Evolutionary conservation across 345 rosid species (phyloP), one percentile per base, ranked within the genome.

Genomic region (Odontarrhena argentea): DNA sequence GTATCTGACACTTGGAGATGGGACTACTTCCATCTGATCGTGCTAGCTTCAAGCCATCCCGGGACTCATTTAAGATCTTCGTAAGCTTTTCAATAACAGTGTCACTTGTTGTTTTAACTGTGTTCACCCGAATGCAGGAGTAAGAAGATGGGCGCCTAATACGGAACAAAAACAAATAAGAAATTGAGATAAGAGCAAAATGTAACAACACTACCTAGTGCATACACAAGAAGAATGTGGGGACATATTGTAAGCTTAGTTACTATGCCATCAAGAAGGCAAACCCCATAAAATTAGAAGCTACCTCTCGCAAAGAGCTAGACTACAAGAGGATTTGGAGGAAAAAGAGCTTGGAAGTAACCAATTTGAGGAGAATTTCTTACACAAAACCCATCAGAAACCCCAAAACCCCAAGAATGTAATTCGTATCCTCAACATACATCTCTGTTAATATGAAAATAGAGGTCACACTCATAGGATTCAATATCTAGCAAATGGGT

Each of bases 111-210:
- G 93, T 67, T 76, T 80, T 87, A 18, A 91, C 81, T 8, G 85
- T 83, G 68, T 94, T 94, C 63, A 91, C 95, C 1, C 97, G 89
- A 47, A 94, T 79, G 70, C 97, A 94, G 10, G 97, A 88, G 77
- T 88, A 91, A 49, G 89, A 62, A 3, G 99, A 87, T 0, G 99
- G 97, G 2, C 78, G 83, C 87, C 99, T 91, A 74, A 69, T 26
- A 46, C 34, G 30, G 4, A 68, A 54, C 49, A 11, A 30, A 37
- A 52, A 56, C 28, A 35, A 64, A 28, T 14, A 52, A 12, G 8
- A 42, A 9, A 3, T 9, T 18, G 15, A 35, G 8, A 61, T 30
- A 22, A 24, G 45, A 41, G n/a, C 28, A 51, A 54, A 14, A 55
- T 18, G 47, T 18, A 49, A 50, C 59, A 59, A 28, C 52, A 32